Conservation (phyloP, 108 stramenopile species). For the Stephanodiscus minutulus region DNA sequence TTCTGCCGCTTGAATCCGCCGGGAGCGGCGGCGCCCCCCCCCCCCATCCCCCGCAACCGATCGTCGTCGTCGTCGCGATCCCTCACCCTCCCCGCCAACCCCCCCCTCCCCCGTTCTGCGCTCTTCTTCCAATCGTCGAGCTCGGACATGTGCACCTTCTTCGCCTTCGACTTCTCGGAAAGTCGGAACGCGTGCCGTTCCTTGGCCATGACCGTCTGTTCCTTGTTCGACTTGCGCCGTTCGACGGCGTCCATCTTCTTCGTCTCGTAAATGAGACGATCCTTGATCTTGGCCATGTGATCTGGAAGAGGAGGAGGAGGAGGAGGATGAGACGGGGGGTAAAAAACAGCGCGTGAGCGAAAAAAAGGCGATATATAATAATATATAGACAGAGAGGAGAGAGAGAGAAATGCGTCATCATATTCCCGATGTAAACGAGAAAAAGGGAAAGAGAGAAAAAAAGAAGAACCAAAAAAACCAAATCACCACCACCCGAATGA, state of each 20-base stretch:
- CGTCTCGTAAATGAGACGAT: slow-evolving; percentile 96
- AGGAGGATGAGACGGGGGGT: slow-evolving; percentile 11
- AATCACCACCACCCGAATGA: no score
- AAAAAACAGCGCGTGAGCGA: not conserved
- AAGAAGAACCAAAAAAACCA: slow-evolving; percentile 1
- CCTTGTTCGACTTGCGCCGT: slow-evolving; percentile 81
- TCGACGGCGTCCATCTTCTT: slow-evolving; percentile 98
- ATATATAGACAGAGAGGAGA: not conserved
- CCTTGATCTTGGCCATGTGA: slow-evolving; percentile 96
- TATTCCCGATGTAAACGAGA: no score
- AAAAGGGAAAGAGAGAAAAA: not conserved
- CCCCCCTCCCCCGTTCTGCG: slow-evolving; percentile 54
- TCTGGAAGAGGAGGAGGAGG: slow-evolving; percentile 44
- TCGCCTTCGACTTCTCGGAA: slow-evolving; percentile 89
- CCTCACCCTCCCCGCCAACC: slow-evolving; percentile 49
- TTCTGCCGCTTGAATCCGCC: slow-evolving; percentile 59
- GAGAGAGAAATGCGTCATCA: not conserved
- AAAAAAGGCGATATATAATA: not conserved
- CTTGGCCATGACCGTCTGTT: slow-evolving; percentile 77
- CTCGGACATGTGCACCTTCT: slow-evolving; percentile 80
- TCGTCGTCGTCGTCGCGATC: slow-evolving; percentile 70
- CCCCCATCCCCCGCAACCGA: slow-evolving; percentile 39
- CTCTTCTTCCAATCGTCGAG: slow-evolving; percentile 91
- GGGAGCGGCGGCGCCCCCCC: slow-evolving; percentile 28
- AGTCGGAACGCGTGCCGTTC: slow-evolving; percentile 79